Evolutionary conservation across 768 basidiomycete genomes (phyloP).

Genomic region (Infundibulicybe gibba): DNA sequence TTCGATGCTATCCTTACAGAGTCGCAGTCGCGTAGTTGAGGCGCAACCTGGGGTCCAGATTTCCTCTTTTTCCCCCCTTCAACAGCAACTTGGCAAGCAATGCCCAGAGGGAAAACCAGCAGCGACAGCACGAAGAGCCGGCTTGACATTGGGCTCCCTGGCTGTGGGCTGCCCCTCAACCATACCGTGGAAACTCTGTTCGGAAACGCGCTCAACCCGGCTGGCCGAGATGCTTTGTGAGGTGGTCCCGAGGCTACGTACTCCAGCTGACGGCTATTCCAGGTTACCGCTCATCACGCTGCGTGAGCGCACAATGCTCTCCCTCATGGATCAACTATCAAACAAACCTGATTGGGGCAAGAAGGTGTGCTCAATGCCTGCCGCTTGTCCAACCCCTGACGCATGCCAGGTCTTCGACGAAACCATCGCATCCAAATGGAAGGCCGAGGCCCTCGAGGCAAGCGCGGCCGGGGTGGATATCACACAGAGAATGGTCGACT

Average conservation of each 20-base stretch:
- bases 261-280: background rate
- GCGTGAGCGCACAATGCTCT: constrained; percentile 13
- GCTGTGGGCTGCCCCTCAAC: constrained; percentile 5
- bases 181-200: background rate
- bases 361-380: constrained; percentile 7
- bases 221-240: background rate
- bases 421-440: constrained; percentile 12
- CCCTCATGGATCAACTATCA: constrained; percentile 15
- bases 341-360: constrained; percentile 15
- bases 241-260: background rate
- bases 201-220: background rate
- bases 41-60: no score
- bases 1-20: no score
- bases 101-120: no score
- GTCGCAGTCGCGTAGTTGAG: no score
- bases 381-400: background rate
- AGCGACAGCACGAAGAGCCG: no score
- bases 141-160: background rate
- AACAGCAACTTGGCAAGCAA: no score
- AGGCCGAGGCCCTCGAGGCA: constrained; percentile 6
- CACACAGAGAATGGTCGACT: constrained; percentile 10
- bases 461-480: background rate
- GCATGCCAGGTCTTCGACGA: constrained; percentile 11
- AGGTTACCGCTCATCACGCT: constrained; percentile 10
- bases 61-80: no score